Percentiles rank a stretch among this genome's conserved stretches.
phyloP scores from a whole-genome alignment of 306 rosid genomes.

The Biancaea sappan region DNA sequence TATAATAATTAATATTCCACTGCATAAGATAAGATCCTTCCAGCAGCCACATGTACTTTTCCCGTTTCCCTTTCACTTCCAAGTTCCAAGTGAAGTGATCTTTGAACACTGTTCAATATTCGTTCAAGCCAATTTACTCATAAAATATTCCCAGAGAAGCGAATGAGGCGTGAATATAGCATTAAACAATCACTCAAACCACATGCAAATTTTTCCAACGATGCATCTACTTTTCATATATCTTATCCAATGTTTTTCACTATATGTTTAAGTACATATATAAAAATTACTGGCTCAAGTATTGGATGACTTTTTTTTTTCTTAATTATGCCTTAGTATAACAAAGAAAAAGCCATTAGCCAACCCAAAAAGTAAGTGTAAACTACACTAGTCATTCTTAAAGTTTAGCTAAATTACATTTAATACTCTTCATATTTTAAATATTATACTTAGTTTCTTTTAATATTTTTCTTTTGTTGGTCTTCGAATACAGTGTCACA shows the following conservation, averaged over 20 bases:
- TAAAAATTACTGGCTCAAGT: neutral
- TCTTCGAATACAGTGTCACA: too few species aligned
- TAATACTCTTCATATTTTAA: too few species aligned
- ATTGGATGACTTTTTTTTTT: too few species aligned
- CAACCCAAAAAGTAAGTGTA: too few species aligned
- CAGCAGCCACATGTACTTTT: neutral
- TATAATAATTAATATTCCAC: neutral
- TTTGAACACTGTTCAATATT: too few species aligned
- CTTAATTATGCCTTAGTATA: too few species aligned
- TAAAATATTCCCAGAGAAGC: neutral
- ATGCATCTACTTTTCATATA: neutral
- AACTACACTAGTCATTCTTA: too few species aligned
- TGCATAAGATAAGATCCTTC: neutral
- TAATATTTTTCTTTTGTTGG: too few species aligned
- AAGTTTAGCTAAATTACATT: too few species aligned
- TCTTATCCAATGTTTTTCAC: constrained; percentile 29
- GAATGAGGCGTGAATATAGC: neutral
- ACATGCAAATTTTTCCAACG: neutral
- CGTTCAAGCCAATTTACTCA: neutral
- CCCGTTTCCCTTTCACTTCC: neutral
- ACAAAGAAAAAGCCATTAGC: too few species aligned
- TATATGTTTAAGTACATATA: neutral
- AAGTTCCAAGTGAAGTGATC: too few species aligned
- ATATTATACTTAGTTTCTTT: too few species aligned
- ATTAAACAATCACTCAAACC: neutral